Evolutionary conservation across 2,329 filamentous ascomycete genomes (phyloP).

Genomic region (Cladosporium sp.): DNA sequence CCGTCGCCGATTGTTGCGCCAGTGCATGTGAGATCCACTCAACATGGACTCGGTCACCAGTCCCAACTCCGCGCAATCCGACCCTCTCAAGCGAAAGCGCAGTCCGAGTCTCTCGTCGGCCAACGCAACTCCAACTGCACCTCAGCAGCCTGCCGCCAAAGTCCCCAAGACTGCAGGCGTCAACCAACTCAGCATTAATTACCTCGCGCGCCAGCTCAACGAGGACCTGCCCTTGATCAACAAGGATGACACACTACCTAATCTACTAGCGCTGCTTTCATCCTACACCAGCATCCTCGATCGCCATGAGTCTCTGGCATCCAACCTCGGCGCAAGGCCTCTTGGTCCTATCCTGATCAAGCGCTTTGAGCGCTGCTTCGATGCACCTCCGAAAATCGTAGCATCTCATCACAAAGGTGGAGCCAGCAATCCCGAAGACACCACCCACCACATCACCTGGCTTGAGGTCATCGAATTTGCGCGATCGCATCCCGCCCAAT

Average conservation of each 20-base stretch:
- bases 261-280: constrained; percentile 66
- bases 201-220: constrained; percentile 58
- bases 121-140: constrained; percentile 25
- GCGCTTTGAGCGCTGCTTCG: constrained; percentile 80
- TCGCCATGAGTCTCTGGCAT: constrained; percentile 79
- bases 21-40: background rate
- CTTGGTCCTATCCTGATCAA: constrained; percentile 78
- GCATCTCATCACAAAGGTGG: constrained; percentile 48
- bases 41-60: constrained; percentile 8
- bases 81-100: constrained; percentile 43
- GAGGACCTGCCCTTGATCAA: constrained; percentile 59
- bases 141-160: constrained; percentile 39
- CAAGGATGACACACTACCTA: constrained; percentile 65
- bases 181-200: constrained; percentile 63
- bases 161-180: constrained; percentile 45
- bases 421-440: constrained; percentile 37
- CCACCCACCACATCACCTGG: constrained; percentile 62
- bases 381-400: constrained; percentile 66
- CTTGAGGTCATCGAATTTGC: constrained; percentile 82
- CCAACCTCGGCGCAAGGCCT: constrained; percentile 77
- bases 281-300: constrained; percentile 83
- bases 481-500: constrained; percentile 72
- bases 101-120: constrained; percentile 29
- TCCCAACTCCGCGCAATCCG: constrained; percentile 14
- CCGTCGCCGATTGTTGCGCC: constrained; percentile 17